phyloP scores from a whole-genome alignment of 2,329 filamentous ascomycete genomes.

The Tolypocladium ovalisporum region DNA sequence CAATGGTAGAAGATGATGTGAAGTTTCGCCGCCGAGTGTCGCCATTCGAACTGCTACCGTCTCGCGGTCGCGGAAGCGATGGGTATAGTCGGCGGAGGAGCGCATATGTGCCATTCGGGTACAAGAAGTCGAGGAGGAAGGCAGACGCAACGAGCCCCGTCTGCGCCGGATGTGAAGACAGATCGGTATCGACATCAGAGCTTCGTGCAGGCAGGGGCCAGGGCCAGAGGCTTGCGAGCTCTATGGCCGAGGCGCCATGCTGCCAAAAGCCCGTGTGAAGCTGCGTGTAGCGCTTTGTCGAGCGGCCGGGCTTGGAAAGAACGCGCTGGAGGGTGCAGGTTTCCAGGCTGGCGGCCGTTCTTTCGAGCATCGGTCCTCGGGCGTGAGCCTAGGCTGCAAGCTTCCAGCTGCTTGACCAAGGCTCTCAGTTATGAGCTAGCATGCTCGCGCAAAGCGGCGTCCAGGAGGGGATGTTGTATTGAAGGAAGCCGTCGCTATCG shows the following conservation, averaged over 20 bases:
- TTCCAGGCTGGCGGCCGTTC: conserved; percentile 45
- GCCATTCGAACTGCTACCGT: conserved; percentile 4
- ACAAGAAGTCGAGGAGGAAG: conserved; percentile 46
- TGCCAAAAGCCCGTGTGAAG: conserved; percentile 43
- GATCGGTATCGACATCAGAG: conserved; percentile 10
- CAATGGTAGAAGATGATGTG: conserved; percentile 12
- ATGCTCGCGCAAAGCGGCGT: conserved; percentile 11
- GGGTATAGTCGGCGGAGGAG: conserved; percentile 28
- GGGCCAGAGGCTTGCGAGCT: conserved; percentile 33
- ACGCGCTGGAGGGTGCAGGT: conserved; percentile 43
- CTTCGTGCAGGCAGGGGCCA: conserved; percentile 25
- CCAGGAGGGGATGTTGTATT: background rate
- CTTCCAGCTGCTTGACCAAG: conserved; percentile 7
- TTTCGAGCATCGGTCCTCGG: conserved; percentile 40
- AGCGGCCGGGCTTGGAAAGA: conserved; percentile 25
- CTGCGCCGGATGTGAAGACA: conserved; percentile 11
- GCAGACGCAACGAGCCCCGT: conserved; percentile 30
- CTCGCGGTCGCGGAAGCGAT: conserved; percentile 12
- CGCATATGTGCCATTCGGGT: conserved; percentile 33
- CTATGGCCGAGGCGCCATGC: conserved; percentile 39
- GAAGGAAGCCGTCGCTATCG: background rate
- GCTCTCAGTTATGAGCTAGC: conserved; percentile 5
- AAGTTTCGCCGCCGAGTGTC: conserved; percentile 14
- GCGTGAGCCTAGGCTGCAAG: background rate
- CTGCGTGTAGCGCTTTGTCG: conserved; percentile 28